Evolutionary conservation across 2,329 filamentous ascomycete species (phyloP), one percentile per base, ranked within the genome.

Genomic region (Colletotrichum orbiculare): DNA sequence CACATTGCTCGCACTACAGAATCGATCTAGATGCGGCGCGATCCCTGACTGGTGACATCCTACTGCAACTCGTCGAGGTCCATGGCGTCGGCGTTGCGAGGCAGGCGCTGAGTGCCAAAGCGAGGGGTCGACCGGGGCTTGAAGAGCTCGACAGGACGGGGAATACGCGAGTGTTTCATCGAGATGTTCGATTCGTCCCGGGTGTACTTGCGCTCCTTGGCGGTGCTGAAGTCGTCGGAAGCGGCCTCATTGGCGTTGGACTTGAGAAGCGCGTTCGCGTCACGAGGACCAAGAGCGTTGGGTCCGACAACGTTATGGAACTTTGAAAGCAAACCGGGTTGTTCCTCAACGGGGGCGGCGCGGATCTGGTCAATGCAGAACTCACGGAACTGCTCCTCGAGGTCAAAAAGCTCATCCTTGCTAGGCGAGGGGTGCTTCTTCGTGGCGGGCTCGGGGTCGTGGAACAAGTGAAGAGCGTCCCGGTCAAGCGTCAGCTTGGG

Each of bases 401-500:
- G 70, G n/a, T 75, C 70, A 53, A 80, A 75, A 25, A 82, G 70
- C 9, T 75, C 76, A 37, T 73, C 71, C 62, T 81, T 81, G 71
- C 76, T 81, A 2, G 81, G 80, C 2, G 80, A 82, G 6, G 80
- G 81, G 43, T 82, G 80, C 60, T 82, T 82, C 72, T 82, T 82
- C 13, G 33, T 60, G 13, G 9, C 49, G 10, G 54, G 10, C 2
- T 62, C 53, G 6, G 33, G 17, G 17, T 64, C 49, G 33, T 52
- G 54, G 25, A 48, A 57, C 15, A 66, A n/a, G 37, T 43, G 54
- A 35, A 54, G 35, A 37, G 50, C 46, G 17, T 54, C 46, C 3
- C 42, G 13, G 34, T 60, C 37, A 6, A 59, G 47, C 42, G 39
- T 65, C 35, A 65, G 47, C 45, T 62, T 65, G 5, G 35, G 52